These are phyloP conservation scores for Cercophora scortea DNA, from an alignment of 495 filamentous ascomycete species.

Conservation along the genomic window DNA sequence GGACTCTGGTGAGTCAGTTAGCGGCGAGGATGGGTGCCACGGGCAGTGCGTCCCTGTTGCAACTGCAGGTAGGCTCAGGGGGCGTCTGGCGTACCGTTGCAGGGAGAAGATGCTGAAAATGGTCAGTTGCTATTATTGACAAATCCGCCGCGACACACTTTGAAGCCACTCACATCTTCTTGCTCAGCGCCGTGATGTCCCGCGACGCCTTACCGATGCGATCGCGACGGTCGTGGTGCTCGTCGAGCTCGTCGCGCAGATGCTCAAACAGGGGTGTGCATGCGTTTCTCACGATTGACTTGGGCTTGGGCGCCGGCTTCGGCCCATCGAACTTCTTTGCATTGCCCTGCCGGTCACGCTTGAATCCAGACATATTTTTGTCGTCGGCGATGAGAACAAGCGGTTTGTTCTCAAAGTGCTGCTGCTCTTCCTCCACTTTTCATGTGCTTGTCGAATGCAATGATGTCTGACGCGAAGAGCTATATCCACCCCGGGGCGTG, in stretches of 20 bases:
- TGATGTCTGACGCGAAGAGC: conserved; percentile 1
- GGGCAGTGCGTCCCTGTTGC: too few relatives aligned
- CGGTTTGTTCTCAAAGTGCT: neutral
- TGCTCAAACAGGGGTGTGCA: conserved; percentile 73
- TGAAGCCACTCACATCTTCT: conserved; percentile 74
- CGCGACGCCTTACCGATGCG: conserved; percentile 79
- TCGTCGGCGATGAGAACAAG: neutral
- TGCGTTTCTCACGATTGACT: conserved; percentile 26
- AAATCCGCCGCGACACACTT: too few relatives aligned
- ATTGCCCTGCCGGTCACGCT: conserved; percentile 55
- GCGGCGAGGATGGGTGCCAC: neutral
- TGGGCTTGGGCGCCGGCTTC: conserved; percentile 20
- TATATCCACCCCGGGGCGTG: conserved; percentile 9
- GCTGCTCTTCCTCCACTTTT: conserved; percentile 5
- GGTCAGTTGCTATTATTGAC: too few relatives aligned
- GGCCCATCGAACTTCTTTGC: conserved; percentile 27
- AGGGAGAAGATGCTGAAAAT: conserved; percentile 75
- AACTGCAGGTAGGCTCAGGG: neutral
- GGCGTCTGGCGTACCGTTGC: conserved; percentile 56
- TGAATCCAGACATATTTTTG: conserved; percentile 37
- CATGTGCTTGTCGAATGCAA: neutral
- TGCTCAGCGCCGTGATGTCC: conserved; percentile 87
- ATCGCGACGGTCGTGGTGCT: conserved; percentile 89
- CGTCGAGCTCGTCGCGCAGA: conserved; percentile 83
- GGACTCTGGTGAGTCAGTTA: conserved; percentile 35